Evolutionary conservation across 805 yeast species (phyloP).

Genomic region (Cyberlindnera mycetangii): DNA sequence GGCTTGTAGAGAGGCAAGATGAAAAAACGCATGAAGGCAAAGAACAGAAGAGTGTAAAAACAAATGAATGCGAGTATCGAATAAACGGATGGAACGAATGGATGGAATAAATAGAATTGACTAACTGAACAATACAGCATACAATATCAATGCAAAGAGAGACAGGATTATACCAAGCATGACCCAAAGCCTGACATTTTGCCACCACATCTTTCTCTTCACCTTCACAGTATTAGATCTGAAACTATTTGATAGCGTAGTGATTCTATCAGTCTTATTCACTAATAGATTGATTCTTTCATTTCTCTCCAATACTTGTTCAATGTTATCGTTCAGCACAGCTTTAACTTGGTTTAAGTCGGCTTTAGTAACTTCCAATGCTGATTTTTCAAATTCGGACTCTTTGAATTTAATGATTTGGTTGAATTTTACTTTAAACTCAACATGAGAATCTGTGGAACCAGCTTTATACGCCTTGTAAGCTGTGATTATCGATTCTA

Average conservation of each 20-base stretch:
- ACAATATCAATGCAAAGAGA: constrained; percentile 70
- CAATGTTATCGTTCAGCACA: constrained; percentile 59
- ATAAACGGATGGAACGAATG: no score
- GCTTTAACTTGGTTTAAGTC: constrained; percentile 56
- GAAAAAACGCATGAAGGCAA: neutral
- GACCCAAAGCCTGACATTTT: constrained; percentile 43
- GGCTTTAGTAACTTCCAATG: constrained; percentile 38
- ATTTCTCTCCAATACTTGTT: constrained; percentile 55
- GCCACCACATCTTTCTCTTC: constrained; percentile 55
- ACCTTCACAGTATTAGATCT: constrained; percentile 50
- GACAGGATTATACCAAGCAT: constrained; percentile 61
- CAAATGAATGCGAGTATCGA: no score
- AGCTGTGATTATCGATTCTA: constrained; percentile 39
- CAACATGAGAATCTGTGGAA: constrained; percentile 30
- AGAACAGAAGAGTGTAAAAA: neutral
- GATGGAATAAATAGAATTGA: neutral
- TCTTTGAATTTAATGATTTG: constrained; percentile 57
- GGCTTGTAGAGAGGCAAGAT: neutral
- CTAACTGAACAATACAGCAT: constrained; percentile 58
- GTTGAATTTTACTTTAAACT: constrained; percentile 53
- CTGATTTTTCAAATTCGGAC: constrained; percentile 34
- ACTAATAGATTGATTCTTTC: constrained; percentile 55
- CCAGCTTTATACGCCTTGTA: constrained; percentile 28
- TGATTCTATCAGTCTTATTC: constrained; percentile 58
- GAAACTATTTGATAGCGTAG: constrained; percentile 50